These are phyloP conservation scores for Gracilariopsis chorda DNA, from an alignment of 23 red algal species.

Conservation along the genomic window DNA sequence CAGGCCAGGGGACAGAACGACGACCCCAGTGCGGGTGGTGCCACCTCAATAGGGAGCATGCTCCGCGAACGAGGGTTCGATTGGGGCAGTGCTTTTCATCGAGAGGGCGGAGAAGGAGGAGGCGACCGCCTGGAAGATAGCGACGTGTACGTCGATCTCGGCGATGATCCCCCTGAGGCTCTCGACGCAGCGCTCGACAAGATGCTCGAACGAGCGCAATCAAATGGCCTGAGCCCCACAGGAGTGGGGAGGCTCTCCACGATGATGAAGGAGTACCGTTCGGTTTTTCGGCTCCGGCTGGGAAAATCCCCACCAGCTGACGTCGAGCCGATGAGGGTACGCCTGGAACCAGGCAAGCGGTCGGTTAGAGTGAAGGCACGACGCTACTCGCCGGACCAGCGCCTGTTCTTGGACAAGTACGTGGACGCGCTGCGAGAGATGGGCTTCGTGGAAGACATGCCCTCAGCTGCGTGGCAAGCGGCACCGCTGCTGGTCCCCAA, in stretches of 20 bases:
- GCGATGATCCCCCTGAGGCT: not conserved
- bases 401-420: conserved; percentile 9
- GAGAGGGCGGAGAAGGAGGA: not conserved
- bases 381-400: not conserved
- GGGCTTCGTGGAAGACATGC: not conserved
- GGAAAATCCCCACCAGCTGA: not conserved
- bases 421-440: not conserved
- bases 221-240: not conserved
- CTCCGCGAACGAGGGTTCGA: too few relatives aligned
- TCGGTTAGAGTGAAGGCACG: not conserved
- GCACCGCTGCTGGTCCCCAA: conserved; percentile 37
- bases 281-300: not conserved
- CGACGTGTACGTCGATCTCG: not conserved
- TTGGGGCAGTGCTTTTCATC: not conserved
- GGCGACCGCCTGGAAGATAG: not conserved
- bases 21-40: too few relatives aligned
- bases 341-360: not conserved
- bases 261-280: not conserved
- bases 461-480: not conserved
- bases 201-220: not conserved
- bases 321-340: not conserved
- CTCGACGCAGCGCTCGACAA: not conserved
- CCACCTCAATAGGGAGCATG: too few relatives aligned
- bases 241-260: not conserved
- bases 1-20: too few relatives aligned